Conservation (phyloP, 306 rosid species). For the Gillenia trifoliata region DNA sequence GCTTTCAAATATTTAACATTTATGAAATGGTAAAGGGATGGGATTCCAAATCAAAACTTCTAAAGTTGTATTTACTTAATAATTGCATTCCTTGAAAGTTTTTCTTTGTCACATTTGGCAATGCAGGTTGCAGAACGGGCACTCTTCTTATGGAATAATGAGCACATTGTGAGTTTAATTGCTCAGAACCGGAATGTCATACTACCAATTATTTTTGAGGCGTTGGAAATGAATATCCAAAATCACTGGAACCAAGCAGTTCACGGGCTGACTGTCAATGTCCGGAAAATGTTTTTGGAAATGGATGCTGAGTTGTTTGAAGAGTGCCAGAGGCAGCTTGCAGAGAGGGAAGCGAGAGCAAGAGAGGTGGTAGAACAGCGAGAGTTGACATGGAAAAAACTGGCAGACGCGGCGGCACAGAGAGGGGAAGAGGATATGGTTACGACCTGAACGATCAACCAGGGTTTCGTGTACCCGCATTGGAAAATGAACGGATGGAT, state of each 20-base stretch:
- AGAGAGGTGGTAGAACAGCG: slow-evolving; percentile 57
- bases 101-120: neutral
- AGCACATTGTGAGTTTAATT: slow-evolving; percentile 84
- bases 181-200: slow-evolving; percentile 78
- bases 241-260: slow-evolving; percentile 96
- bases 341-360: slow-evolving; percentile 60
- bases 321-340: slow-evolving; percentile 70
- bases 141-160: slow-evolving; percentile 93
- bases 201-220: slow-evolving; percentile 71
- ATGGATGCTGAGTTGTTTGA: slow-evolving; percentile 90
- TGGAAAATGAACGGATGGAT: slow-evolving; percentile 30
- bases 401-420: slow-evolving; percentile 73
- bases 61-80: neutral
- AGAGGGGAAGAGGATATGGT: slow-evolving; percentile 52
- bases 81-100: neutral
- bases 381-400: slow-evolving; percentile 71
- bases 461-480: neutral
- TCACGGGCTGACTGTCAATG: slow-evolving; percentile 77
- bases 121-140: slow-evolving; percentile 97
- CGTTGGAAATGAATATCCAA: slow-evolving; percentile 74
- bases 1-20: neutral
- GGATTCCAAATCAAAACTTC: neutral
- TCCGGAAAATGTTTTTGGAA: slow-evolving; percentile 86
- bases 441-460: slow-evolving; percentile 25
- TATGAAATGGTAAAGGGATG: neutral